phyloP scores from a whole-genome alignment of 1,139 yeast species.

The Geotrichum reessii region DNA sequence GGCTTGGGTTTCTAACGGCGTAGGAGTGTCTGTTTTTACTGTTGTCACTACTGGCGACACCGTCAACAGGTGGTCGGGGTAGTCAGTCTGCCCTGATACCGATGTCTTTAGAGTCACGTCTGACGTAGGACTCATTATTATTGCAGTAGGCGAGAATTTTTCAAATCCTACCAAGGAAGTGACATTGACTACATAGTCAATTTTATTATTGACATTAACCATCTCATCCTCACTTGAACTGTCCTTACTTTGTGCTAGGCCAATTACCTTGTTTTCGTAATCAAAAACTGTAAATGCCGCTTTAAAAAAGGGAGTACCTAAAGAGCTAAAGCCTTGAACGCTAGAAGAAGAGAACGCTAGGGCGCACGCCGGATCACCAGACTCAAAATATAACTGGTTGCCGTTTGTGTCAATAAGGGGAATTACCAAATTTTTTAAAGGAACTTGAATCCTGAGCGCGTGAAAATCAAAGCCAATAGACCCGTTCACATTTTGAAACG shows the following conservation, averaged over 20 bases:
- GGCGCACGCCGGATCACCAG: conserved; percentile 53
- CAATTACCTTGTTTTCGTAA: conserved; percentile 53
- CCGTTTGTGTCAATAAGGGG: conserved; percentile 36
- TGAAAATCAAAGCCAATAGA: conserved; percentile 52
- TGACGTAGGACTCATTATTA: neutral
- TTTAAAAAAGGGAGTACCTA: conserved; percentile 59
- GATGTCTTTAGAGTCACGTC: neutral
- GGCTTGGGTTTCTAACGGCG: neutral
- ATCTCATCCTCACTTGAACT: neutral
- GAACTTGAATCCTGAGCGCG: conserved; percentile 48
- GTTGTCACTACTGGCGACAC: neutral
- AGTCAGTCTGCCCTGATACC: neutral
- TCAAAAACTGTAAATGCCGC: conserved; percentile 62
- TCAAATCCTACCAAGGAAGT: conserved; percentile 11
- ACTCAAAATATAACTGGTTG: conserved; percentile 43
- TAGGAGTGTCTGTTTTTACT: neutral
- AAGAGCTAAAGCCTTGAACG: conserved; percentile 46
- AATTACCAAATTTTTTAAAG: conserved; percentile 48
- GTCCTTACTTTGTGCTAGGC: conserved; percentile 42
- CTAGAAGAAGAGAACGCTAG: conserved; percentile 53
- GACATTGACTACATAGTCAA: conserved; percentile 7
- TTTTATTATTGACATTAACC: neutral
- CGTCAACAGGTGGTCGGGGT: neutral
- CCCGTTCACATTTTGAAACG: conserved; percentile 47
- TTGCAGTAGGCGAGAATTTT: conserved; percentile 9